Conservation (phyloP, 768 basidiomycete species). For the Xerocomus spinulosus region DNA sequence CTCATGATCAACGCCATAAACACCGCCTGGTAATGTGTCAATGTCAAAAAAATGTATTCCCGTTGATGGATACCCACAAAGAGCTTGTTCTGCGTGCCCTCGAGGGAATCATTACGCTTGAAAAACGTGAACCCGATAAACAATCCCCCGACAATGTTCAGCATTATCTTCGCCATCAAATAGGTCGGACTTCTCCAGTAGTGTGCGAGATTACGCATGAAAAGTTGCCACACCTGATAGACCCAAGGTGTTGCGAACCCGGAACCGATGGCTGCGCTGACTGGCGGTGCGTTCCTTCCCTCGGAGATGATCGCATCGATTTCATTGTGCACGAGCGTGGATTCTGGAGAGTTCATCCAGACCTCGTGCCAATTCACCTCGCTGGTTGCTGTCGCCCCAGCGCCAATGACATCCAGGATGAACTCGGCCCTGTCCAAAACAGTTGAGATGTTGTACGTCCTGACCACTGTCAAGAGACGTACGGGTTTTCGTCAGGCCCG, state of each 20-base stretch:
- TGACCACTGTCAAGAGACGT: slow-evolving; percentile 38
- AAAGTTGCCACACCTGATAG: slow-evolving; percentile 42
- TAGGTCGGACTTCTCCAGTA: slow-evolving; percentile 61
- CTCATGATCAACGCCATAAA: slow-evolving; percentile 51
- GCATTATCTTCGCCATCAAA: slow-evolving; percentile 51
- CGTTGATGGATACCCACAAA: slow-evolving; percentile 43
- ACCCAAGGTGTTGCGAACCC: slow-evolving; percentile 53
- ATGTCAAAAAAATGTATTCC: not conserved
- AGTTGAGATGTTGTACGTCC: slow-evolving; percentile 40
- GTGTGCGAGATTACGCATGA: slow-evolving; percentile 41
- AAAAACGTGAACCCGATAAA: slow-evolving; percentile 64
- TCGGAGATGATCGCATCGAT: slow-evolving; percentile 46
- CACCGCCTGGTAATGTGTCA: slow-evolving; percentile 36
- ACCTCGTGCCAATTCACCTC: slow-evolving; percentile 53
- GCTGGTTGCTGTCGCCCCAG: slow-evolving; percentile 59
- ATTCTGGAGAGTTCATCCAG: slow-evolving; percentile 55
- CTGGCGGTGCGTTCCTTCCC: slow-evolving; percentile 39
- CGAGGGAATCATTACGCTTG: slow-evolving; percentile 47
- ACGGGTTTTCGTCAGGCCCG: slow-evolving; percentile 63
- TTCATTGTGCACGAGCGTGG: slow-evolving; percentile 31
- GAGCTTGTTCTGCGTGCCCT: slow-evolving; percentile 61
- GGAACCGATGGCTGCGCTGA: slow-evolving; percentile 35
- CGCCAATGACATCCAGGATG: slow-evolving; percentile 71
- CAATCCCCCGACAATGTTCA: slow-evolving; percentile 51
- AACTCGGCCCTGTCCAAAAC: slow-evolving; percentile 45